These are phyloP conservation scores for Colletotrichum viniferum DNA, from an alignment of 2,329 filamentous ascomycete species.

Conservation along the genomic window DNA sequence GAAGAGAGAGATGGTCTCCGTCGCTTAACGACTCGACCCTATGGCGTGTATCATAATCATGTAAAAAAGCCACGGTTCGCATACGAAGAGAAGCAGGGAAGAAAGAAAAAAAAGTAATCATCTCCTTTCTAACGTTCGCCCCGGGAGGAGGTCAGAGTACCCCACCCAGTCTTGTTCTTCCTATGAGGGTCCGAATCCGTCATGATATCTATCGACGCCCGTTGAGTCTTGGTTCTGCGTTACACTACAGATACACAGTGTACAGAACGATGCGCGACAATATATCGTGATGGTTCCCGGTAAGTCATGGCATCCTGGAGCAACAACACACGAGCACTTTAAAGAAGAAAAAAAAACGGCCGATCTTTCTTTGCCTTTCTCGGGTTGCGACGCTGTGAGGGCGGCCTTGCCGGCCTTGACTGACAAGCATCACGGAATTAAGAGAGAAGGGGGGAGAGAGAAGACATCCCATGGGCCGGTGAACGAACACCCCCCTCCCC, in stretches of 20 bases:
- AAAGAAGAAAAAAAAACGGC: not conserved
- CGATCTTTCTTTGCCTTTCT: not conserved
- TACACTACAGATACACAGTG: not conserved
- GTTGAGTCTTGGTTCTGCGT: not conserved
- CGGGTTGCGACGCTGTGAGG: not conserved
- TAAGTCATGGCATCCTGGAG: not conserved
- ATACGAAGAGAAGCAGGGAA: not conserved
- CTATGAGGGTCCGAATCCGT: not conserved
- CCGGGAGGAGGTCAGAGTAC: not conserved
- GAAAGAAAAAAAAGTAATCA: not conserved
- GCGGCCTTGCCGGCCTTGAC: not conserved
- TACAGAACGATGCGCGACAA: not conserved
- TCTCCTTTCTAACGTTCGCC: not conserved
- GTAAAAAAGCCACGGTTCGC: not conserved
- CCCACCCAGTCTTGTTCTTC: not conserved
- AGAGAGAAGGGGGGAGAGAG: not conserved
- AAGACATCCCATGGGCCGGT: not conserved
- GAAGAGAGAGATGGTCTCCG: not conserved
- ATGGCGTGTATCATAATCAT: not conserved
- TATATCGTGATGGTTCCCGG: not conserved
- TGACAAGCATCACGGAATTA: not conserved
- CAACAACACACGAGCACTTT: not conserved
- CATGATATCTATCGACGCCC: not conserved
- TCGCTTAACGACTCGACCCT: not conserved
- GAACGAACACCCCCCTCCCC: not conserved